Evolutionary conservation across 2,329 filamentous ascomycete genomes (phyloP).

Genomic region (Fusarium cicatricum): DNA sequence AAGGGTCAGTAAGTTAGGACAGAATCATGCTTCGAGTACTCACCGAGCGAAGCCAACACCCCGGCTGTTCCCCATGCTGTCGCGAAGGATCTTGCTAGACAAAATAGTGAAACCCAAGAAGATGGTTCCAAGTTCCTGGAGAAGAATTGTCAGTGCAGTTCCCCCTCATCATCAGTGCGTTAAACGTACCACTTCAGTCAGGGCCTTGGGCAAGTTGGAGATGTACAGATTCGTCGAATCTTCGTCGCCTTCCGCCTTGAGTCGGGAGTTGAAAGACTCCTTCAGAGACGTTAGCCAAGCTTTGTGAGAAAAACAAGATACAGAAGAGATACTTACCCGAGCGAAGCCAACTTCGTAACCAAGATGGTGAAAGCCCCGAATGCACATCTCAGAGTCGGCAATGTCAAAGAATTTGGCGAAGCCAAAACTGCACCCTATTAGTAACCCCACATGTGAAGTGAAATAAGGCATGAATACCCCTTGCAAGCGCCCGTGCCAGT

Average conservation of each 20-base stretch:
- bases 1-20: constrained; percentile 2
- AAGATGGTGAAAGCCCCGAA: constrained; percentile 91
- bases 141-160: constrained; percentile 18
- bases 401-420: constrained; percentile 95
- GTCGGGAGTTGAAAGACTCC: constrained; percentile 98
- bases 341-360: constrained; percentile 99
- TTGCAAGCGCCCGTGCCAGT: constrained; percentile 93
- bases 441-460: background rate
- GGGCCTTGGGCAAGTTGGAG: constrained; percentile 90
- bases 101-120: constrained; percentile 84
- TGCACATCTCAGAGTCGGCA: constrained; percentile 92
- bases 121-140: constrained; percentile 76
- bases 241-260: constrained; percentile 94
- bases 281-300: constrained; percentile 47
- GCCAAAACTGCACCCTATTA: constrained; percentile 73
- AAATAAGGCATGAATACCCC: constrained; percentile 67
- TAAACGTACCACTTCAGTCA: constrained; percentile 83
- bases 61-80: constrained; percentile 90
- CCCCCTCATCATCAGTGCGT: background rate
- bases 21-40: constrained; percentile 38
- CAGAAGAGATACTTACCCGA: constrained; percentile 65
- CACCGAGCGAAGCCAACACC: constrained; percentile 98
- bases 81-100: constrained; percentile 94
- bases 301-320: background rate
- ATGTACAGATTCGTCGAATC: constrained; percentile 95